Evolutionary conservation across 2,329 filamentous ascomycete species (phyloP), one percentile per base, ranked within the genome.

Genomic region (Penicillium corylophilum): DNA sequence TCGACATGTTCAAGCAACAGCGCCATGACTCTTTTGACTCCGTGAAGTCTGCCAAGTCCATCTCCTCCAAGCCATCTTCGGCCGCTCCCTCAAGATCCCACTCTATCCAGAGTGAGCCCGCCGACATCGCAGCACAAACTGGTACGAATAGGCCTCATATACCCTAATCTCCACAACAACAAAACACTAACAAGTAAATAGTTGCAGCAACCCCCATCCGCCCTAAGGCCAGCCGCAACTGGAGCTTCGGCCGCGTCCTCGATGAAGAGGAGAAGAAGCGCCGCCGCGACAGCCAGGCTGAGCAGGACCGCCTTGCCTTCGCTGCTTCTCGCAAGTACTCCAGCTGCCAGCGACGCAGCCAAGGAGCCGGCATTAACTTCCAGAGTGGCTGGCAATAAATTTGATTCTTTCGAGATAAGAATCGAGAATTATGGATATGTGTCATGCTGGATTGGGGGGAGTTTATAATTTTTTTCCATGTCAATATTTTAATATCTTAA

Each of bases 301-400:
- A 50, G 24, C 46, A 49, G 38, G 51, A 53, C 16, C 38, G 39
- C 7, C 29, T 18, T 3, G 16, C 46, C 26, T 53, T 50, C 28
- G 51, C 46, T 1, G 51, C 51, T 22, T 28, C 51, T 8, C 45
- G 51, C 20, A 46, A 43, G 26, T 49, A 53, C 22, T 36, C 36
- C 16, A 40, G 38, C 6, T 43, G 46, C 9, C 28, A 22, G 12
- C 46, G 46, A 7, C 41, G 38, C 4, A 50, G 51, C 18, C 31
- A 41, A 5, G 51, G 51, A 9, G 51, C 46, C 28, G 51, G 51
- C 1, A 35, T 39, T 33, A 46, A 43, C 8, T 50, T 50, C 33
- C 42, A 50, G 33, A 43, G 43, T 10, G 51, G 46, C 22, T 50
- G 51, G 45, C 45, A 45, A 33, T 44, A n/a, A 49, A 5, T 3